A percentile compares a stretch with the other conserved stretches of the same genome.
These are phyloP conservation scores for Alternaria sp. DNA, from an alignment of 2,329 filamentous ascomycete species.

Conservation along the genomic window DNA sequence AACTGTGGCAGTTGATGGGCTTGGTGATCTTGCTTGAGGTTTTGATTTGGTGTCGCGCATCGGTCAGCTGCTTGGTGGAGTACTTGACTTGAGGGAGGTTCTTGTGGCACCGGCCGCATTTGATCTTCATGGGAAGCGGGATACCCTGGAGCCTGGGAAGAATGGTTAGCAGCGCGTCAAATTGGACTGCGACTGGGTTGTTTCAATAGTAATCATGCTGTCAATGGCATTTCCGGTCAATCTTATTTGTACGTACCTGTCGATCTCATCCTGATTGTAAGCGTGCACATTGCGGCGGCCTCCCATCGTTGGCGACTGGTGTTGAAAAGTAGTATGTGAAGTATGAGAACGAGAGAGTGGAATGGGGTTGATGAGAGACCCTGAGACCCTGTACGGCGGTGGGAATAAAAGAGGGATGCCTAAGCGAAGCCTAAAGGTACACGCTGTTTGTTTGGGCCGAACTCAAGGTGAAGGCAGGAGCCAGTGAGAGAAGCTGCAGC, in stretches of 20 bases:
- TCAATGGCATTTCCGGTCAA: too few species aligned
- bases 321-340: not conserved
- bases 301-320: not conserved
- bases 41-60: constrained; percentile 29
- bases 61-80: constrained; percentile 56
- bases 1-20: constrained; percentile 52
- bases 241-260: constrained; percentile 2
- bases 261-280: constrained; percentile 20
- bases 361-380: not conserved
- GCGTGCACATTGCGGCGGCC: constrained; percentile 5
- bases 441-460: constrained; percentile 4
- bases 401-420: not conserved
- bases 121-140: constrained; percentile 42
- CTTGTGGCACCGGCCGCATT: constrained; percentile 56
- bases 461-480: constrained; percentile 10
- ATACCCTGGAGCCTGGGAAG: constrained; percentile 24
- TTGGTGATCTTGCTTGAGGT: constrained; percentile 17
- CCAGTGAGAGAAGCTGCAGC: not conserved
- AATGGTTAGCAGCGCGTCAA: not conserved
- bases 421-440: not conserved
- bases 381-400: not conserved
- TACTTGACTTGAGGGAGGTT: constrained; percentile 47
- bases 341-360: not conserved
- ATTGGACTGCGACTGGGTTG: accelerated
- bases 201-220: not conserved